phyloP scores from a whole-genome alignment of 805 yeast species.

The Candida suzukii region DNA sequence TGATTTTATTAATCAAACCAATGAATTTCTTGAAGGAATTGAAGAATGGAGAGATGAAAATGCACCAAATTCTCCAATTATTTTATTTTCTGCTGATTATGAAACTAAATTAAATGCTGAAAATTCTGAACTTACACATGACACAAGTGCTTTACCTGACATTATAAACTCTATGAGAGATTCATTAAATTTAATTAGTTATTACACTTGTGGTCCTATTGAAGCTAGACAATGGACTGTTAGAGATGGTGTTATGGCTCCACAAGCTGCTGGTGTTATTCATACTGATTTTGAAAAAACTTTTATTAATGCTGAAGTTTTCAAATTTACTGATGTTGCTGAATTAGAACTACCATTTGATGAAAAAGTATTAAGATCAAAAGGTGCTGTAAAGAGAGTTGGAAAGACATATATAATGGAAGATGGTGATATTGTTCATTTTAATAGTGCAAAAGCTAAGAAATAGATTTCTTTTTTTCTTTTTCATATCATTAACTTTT shows the following conservation, averaged over 20 bases:
- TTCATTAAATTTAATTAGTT: slow-evolving; percentile 80
- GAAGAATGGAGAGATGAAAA: slow-evolving; percentile 84
- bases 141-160: slow-evolving; percentile 76
- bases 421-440: slow-evolving; percentile 88
- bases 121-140: slow-evolving; percentile 68
- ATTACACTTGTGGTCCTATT: slow-evolving; percentile 92
- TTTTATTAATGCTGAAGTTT: slow-evolving; percentile 89
- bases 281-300: slow-evolving; percentile 95
- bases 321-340: slow-evolving; percentile 67
- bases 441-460: slow-evolving; percentile 72
- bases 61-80: slow-evolving; percentile 64
- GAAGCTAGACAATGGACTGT: slow-evolving; percentile 99
- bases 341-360: slow-evolving; percentile 43
- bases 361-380: slow-evolving; percentile 53
- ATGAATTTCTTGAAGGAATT: slow-evolving; percentile 75
- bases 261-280: slow-evolving; percentile 98
- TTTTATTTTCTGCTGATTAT: slow-evolving; percentile 26
- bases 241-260: slow-evolving; percentile 86
- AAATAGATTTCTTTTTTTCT: background rate
- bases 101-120: slow-evolving; percentile 35
- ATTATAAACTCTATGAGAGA: slow-evolving; percentile 83
- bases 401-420: slow-evolving; percentile 95
- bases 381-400: slow-evolving; percentile 53
- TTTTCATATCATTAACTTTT: background rate
- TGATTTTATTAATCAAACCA: slow-evolving; percentile 82